Base-by-base conservation (phyloP, 805 yeast genomes). In the Schwanniomyces polymorphus region DNA sequence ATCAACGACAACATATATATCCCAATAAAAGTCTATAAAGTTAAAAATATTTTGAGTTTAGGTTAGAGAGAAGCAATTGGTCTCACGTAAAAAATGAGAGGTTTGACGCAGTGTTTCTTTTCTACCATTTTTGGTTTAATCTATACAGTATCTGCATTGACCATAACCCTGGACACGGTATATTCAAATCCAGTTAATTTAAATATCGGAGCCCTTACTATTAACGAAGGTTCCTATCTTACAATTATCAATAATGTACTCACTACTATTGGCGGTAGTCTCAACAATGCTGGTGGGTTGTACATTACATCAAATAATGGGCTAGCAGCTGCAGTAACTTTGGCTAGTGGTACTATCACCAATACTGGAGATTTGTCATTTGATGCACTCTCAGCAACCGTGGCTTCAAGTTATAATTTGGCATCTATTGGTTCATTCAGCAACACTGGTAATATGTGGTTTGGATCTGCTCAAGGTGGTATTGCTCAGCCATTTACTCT, bases 371-470 rank as follows among this genome's bases (percentile, higher is more conserved):
- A 43, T n/a, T 44, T 57, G 38, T 47, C 63, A 11, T 64, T 63
- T 44, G 56, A 65, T 40, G 48, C 68, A 7, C 27, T 53, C 9
- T 42, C 51, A 21, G 47, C 63, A 1, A 17, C 47, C 4, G 31
- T 54, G 16, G 49, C 56, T 9, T 58, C 67, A 5, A 48, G 49
- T 9, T 64, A 50, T 45, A 38, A 40, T 25, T 43, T 65, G 10
- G 34, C 34, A 29, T 29, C 34, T 11, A 45, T 46, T 33, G 47
- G 58, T 9, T 28, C 49, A 4, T 64, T 62, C 43, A 17, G n/a
- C 9, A 64, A 65, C 44, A 48, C 57, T 33, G 71, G 68, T 38
- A 38, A 52, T 7, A 53, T 59, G 53, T 65, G 50, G 51, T 48
- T 62, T 29, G 61, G 59, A 27, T 59, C 58, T 33, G 51, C 51